Conservation (phyloP, 768 basidiomycete species). For the Rhizopogon sp. region DNA sequence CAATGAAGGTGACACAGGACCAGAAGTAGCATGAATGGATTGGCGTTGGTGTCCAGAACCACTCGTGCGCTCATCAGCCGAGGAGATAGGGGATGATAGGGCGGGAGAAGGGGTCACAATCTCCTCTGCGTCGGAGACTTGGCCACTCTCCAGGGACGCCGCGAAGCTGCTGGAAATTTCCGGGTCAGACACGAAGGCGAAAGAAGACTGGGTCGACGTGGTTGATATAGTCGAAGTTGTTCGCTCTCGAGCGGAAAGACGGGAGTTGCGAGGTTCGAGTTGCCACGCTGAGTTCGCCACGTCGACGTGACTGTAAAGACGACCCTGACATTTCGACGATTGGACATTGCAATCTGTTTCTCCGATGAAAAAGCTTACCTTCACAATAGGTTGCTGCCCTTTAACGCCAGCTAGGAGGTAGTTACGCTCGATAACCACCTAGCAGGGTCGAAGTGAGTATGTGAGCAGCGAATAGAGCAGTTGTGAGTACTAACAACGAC, state of each 20-base stretch:
- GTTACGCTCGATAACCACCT: constrained; percentile 73
- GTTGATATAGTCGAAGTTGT: constrained; percentile 75
- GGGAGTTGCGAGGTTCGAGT: constrained; percentile 52
- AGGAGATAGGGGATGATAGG: constrained; percentile 56
- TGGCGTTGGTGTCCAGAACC: constrained; percentile 11
- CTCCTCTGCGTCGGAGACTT: constrained; percentile 71
- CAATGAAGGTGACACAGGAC: constrained; percentile 53
- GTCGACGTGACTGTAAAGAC: constrained; percentile 67
- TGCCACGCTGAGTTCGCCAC: constrained; percentile 70
- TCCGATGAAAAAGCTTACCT: constrained; percentile 40
- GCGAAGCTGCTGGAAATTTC: constrained; percentile 85
- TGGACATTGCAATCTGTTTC: background rate
- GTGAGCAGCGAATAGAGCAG: background rate
- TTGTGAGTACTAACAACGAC: constrained; percentile 44
- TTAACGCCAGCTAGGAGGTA: constrained; percentile 70
- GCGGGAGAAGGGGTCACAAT: constrained; percentile 47
- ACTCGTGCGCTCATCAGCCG: constrained; percentile 44
- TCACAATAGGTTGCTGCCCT: constrained; percentile 65
- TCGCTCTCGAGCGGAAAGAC: constrained; percentile 56
- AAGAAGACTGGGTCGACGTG: constrained; percentile 74
- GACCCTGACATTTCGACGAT: constrained; percentile 43
- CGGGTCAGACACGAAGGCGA: constrained; percentile 76
- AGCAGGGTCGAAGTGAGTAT: constrained; percentile 2
- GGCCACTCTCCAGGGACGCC: constrained; percentile 72
- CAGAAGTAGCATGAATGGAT: constrained; percentile 35